A percentile compares a stretch with the other conserved stretches of the same genome.
Conservation (phyloP, 2,329 filamentous ascomycete species). For the Diplodia mutila region DNA sequence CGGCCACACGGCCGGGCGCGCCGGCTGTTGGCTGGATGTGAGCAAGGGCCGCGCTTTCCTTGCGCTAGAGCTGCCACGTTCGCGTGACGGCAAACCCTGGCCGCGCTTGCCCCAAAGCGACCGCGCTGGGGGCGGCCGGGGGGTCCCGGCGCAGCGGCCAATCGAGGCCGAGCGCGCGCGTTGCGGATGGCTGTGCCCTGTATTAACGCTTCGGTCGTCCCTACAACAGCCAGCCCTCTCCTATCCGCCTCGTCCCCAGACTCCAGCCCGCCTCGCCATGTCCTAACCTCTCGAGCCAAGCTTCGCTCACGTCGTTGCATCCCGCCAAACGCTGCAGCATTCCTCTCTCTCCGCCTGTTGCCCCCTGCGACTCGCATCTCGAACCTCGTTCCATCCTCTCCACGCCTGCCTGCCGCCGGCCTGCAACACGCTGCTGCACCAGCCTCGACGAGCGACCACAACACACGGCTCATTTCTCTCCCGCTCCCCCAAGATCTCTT, state of each 20-base stretch:
- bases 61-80: constrained; percentile 18
- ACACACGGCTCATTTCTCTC: constrained; percentile 30
- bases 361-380: constrained; percentile 30
- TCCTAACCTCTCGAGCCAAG: constrained; percentile 22
- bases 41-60: constrained; percentile 16
- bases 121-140: constrained; percentile 5
- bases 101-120: neutral
- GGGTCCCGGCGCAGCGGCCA: constrained; percentile 15
- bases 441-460: constrained; percentile 27
- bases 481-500: constrained; percentile 29
- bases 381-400: constrained; percentile 35
- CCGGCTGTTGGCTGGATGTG: constrained; percentile 12
- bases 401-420: constrained; percentile 33
- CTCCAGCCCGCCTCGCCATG: constrained; percentile 23
- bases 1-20: neutral
- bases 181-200: constrained; percentile 21
- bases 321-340: constrained; percentile 20
- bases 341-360: constrained; percentile 32
- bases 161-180: constrained; percentile 19
- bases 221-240: constrained; percentile 20
- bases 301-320: constrained; percentile 21
- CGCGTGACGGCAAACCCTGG: constrained; percentile 10
- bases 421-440: constrained; percentile 27
- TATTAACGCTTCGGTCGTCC: constrained; percentile 22
- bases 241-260: constrained; percentile 16